phyloP scores from a whole-genome alignment of 179 eudicot species.

The Actinidia arguta region DNA sequence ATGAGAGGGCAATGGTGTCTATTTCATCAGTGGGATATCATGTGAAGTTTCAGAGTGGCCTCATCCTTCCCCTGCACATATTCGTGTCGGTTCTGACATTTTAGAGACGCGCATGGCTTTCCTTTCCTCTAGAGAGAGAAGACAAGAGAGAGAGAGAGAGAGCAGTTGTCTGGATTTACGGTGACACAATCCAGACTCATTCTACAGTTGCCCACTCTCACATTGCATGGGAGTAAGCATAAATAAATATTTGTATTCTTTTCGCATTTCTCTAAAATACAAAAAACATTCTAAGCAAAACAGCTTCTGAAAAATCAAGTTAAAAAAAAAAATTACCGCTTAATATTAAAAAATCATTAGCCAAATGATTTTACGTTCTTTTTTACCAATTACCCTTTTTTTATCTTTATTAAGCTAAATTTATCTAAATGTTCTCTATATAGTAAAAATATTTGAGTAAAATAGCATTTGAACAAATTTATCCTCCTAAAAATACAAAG shows the following conservation, averaged over 20 bases:
- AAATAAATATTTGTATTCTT: not conserved
- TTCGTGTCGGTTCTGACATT: slow-evolving; percentile 11
- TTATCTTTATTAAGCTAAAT: too few species aligned
- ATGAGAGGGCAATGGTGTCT: not conserved
- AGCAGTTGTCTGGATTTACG: slow-evolving; percentile 6
- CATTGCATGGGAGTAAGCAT: not conserved
- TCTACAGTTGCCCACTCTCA: not conserved
- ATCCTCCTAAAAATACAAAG: too few species aligned
- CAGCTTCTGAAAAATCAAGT: not conserved
- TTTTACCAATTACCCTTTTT: too few species aligned
- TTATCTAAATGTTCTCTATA: too few species aligned
- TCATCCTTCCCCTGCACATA: not conserved
- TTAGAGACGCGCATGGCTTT: slow-evolving; percentile 5
- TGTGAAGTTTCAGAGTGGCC: slow-evolving; percentile 5
- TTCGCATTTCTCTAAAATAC: too few species aligned
- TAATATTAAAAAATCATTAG: not conserved
- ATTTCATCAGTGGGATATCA: slow-evolving; percentile 6
- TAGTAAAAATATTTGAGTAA: too few species aligned
- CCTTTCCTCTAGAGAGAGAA: not conserved
- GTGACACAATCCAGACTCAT: not conserved
- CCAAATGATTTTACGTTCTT: too few species aligned
- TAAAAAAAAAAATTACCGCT: not conserved
- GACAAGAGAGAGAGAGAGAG: not conserved
- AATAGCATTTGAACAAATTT: too few species aligned
- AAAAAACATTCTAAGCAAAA: too few species aligned